phyloP scores from a whole-genome alignment of 139 green algal species.

The Chlorella sp. region DNA sequence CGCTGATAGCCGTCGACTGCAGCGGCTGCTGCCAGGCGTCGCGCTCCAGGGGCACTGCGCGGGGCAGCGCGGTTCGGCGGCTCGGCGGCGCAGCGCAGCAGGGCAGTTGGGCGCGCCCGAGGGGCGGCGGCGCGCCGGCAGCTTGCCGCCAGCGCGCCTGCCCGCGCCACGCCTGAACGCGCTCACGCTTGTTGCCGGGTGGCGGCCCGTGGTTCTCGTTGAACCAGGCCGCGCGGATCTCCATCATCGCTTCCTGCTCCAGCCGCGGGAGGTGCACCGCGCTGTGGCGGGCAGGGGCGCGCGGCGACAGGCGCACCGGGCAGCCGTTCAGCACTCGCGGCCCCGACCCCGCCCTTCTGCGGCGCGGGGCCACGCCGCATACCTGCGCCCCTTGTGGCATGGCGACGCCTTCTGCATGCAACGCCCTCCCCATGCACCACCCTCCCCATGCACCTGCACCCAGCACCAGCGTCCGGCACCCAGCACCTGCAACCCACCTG shows the following conservation, averaged over 20 bases:
- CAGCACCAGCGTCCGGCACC: too few relatives aligned
- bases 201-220: conserved; percentile 66
- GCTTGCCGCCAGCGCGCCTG: not conserved
- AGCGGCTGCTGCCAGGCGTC: conserved; percentile 77
- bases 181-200: conserved; percentile 76
- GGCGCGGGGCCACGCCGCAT: too few relatives aligned
- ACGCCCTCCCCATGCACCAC: too few relatives aligned
- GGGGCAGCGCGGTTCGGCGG: not conserved
- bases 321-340: too few relatives aligned
- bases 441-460: too few relatives aligned
- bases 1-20: conserved; percentile 71
- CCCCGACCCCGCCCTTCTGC: too few relatives aligned
- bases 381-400: too few relatives aligned
- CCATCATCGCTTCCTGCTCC: conserved; percentile 83
- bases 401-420: too few relatives aligned
- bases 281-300: conserved; percentile 36
- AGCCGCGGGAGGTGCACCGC: conserved; percentile 51
- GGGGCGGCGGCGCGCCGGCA: not conserved
- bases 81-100: too few relatives aligned
- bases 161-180: too few relatives aligned
- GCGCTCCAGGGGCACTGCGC: conserved; percentile 73
- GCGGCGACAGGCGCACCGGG: too few relatives aligned
- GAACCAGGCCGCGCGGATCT: conserved; percentile 73
- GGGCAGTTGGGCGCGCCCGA: not conserved
- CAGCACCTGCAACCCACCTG: conserved; percentile 56